These are phyloP conservation scores for Paraconiothyrium brasiliense DNA, from an alignment of 2,329 filamentous ascomycete species.

Conservation along the genomic window DNA sequence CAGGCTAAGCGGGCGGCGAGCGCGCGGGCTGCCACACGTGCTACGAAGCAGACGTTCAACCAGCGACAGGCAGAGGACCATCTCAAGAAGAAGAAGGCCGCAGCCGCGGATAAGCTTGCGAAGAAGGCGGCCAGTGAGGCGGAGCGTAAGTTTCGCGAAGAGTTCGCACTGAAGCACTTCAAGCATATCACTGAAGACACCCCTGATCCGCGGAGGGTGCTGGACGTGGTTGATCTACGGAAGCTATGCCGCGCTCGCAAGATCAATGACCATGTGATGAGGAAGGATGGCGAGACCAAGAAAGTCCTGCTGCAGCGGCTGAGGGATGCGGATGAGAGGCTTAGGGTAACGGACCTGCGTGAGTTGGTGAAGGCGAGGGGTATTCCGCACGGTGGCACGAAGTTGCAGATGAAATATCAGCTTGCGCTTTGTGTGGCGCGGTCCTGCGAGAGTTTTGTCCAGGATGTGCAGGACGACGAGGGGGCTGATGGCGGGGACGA, in stretches of 20 bases:
- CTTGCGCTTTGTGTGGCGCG: constrained; percentile 37
- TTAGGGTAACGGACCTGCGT: constrained; percentile 29
- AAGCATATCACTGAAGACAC: constrained; percentile 21
- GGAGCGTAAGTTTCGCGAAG: constrained; percentile 10
- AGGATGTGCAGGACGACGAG: constrained; percentile 14
- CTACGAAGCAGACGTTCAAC: constrained; percentile 30
- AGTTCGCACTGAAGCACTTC: constrained; percentile 10
- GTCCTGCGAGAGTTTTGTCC: constrained; percentile 26
- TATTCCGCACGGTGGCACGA: constrained; percentile 32
- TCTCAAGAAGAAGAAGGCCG: constrained; percentile 18
- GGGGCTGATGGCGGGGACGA: constrained; percentile 15
- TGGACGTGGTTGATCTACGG: constrained; percentile 33
- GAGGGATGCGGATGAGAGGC: constrained; percentile 33
- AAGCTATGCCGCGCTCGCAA: constrained; percentile 33
- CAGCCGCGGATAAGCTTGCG: not conserved
- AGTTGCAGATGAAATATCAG: constrained; percentile 35
- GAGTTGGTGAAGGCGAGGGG: constrained; percentile 34
- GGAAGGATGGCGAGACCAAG: constrained; percentile 14
- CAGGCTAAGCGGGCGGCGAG: constrained; percentile 25
- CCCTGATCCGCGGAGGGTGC: constrained; percentile 35
- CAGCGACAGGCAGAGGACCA: constrained; percentile 28
- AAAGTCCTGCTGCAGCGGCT: constrained; percentile 33
- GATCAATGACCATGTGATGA: constrained; percentile 22
- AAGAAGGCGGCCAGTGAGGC: not conserved
- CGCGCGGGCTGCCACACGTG: constrained; percentile 34